A percentile compares a stretch with the other conserved stretches of the same genome.
phyloP scores from a whole-genome alignment of 768 basidiomycete genomes.

The Sutorius australiensis region DNA sequence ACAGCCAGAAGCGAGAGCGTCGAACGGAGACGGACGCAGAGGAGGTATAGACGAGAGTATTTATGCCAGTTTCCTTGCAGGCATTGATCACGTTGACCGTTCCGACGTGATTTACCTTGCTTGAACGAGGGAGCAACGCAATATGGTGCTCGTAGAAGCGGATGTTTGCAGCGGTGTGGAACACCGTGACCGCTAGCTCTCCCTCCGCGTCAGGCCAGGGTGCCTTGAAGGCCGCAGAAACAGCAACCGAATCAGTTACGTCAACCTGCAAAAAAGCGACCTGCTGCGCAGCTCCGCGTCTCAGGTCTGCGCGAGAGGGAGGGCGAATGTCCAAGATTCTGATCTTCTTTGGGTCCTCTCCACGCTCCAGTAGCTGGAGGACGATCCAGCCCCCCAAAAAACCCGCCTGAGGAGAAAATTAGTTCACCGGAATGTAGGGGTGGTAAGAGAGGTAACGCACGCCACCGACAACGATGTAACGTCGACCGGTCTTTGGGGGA shows the following conservation, averaged over 20 bases:
- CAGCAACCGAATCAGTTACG: constrained; percentile 48
- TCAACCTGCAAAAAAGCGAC: constrained; percentile 59
- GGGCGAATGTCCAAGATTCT: constrained; percentile 64
- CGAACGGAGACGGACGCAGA: constrained; percentile 63
- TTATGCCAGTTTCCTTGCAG: constrained; percentile 50
- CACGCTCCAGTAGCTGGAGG: constrained; percentile 60
- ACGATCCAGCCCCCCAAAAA: constrained; percentile 81
- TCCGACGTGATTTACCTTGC: constrained; percentile 61
- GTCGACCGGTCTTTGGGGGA: constrained; percentile 65
- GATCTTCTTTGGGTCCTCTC: constrained; percentile 63
- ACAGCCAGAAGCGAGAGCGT: constrained; percentile 58
- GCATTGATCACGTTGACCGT: constrained; percentile 66
- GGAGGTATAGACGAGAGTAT: constrained; percentile 65
- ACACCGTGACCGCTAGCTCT: constrained; percentile 50
- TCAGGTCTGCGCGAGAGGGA: constrained; percentile 56
- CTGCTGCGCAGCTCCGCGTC: constrained; percentile 45
- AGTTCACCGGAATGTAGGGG: not conserved
- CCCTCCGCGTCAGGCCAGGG: constrained; percentile 50
- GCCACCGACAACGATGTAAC: constrained; percentile 76
- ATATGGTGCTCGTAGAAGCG: constrained; percentile 69
- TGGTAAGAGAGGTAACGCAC: constrained; percentile 36
- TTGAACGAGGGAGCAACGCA: constrained; percentile 49
- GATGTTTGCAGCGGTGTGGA: constrained; percentile 75
- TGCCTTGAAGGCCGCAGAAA: constrained; percentile 57
- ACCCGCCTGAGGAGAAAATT: constrained; percentile 46